Evolutionary conservation across 805 yeast genomes (phyloP), one percentile per base, ranked within the genome.

Genomic region (Saccharomycopsis amapae): DNA sequence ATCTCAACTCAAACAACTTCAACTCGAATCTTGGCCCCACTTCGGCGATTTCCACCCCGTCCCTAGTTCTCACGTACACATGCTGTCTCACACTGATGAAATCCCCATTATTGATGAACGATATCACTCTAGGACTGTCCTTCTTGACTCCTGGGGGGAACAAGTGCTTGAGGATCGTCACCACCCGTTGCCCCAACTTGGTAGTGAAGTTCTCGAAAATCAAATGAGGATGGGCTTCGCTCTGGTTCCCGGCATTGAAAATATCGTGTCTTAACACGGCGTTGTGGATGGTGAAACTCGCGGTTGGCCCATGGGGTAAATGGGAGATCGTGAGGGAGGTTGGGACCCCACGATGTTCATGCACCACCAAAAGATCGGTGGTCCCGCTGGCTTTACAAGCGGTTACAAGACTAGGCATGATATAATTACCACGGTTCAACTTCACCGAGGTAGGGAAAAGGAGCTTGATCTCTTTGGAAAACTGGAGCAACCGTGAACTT

Each of bases 1-100:
- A 71, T 58, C 81, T 76, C 53, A 93, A 67, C 63, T 90, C 97
- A 62, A 79, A 93, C 54, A 93, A 67, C 61, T 88, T 77, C 97
- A 93, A 89, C 65, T 93, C 98, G 57, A 93, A 93, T 52, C 99
- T 72, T n/a, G 99, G 99, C 0, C 99, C 99, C 31, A 93, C 84
- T 62, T 93, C 99, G 48, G 96, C 89, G 46, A 93, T 65, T 62
- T 93, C 97, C 1, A 88, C 96, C 30, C 79, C 74, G 52, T 88
- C 96, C 55, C 82, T 81, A 0, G 96, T 87, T 60, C 78, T 81
- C 4, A 88, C 96, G 61, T 85, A 93, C 1, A 93, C 83, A 61
- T 93, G 99, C 59, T 93, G 98, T 63, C 99, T 76, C 4, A 93
- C 97, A 51, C 88, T 78, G 50, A 93, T 90, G 59, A 79, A 93